Base-by-base conservation (phyloP, 148 eudicot genomes). In the Agrostemma githago region DNA sequence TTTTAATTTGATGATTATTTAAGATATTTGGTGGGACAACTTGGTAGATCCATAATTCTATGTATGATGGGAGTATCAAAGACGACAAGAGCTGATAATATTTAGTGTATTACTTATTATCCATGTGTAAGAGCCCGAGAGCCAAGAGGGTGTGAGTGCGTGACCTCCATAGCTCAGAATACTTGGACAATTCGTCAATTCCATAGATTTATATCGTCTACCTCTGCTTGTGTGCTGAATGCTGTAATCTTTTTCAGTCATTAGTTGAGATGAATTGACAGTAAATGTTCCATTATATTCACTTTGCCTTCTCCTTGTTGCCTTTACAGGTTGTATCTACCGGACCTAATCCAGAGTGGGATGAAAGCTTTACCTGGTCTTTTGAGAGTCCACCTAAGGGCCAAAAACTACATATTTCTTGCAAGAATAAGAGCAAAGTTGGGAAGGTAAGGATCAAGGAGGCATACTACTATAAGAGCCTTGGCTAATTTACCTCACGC, bases 371-470 rank as follows among this genome's bases (percentile, higher is more conserved):
- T 75, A 71, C 85, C 6, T 96, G 99, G 99, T 79, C 94, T 77
- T 96, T 96, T 67, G 99, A 96, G 85, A 92, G 99, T 79, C 99
- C 99, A 53, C 99, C 99, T 2, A 90, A 96, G 80, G 99, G 99
- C 78, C 99, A 96, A 77, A 92, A 96, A 80, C 91, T 96, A 79
- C 96, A 89, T 74, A 96, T 96, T 62, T 96, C 99, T 21, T 96
- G 99, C 94, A 96, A 96, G 84, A 96, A 96, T 76, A 96, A 96
- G 88, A 96, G 99, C 92, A 96, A 96, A 84, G 93, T 96, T 83
- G 99, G 99, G 71, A 96, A 96, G 99, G 99, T 90, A 85, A 42
- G 71, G 37, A 8, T 96, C 89, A 85, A 42, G 56, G 15, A 8
- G 2, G 37, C 56, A 26, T 48, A 15, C 10, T 59, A 5, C 12